Evolutionary conservation across 2,329 filamentous ascomycete species (phyloP).

Genomic region (Teratosphaeria destructans): DNA sequence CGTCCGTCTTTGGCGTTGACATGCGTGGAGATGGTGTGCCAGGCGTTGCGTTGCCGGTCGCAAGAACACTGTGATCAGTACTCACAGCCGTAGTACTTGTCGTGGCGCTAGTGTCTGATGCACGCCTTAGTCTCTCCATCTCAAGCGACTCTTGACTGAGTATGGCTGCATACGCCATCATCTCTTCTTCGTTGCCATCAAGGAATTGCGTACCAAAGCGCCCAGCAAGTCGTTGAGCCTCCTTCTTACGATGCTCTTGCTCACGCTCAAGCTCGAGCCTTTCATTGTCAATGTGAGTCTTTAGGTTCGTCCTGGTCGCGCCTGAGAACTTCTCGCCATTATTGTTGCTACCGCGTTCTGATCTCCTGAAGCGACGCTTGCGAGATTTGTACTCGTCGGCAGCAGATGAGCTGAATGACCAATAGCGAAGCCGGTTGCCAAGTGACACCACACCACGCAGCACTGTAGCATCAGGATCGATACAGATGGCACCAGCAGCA

Average conservation of each 20-base stretch:
- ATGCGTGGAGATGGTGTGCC: conserved; percentile 13
- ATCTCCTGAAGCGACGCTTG: conserved; percentile 68
- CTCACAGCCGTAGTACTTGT: conserved; percentile 33
- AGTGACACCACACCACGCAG: conserved; percentile 80
- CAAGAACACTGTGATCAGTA: conserved; percentile 22
- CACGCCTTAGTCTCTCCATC: conserved; percentile 38
- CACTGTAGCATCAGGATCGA: conserved; percentile 79
- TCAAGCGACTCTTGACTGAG: conserved; percentile 50
- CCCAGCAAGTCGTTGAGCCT: conserved; percentile 59
- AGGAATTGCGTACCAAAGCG: conserved; percentile 77
- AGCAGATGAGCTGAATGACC: conserved; percentile 78
- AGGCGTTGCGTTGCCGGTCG: conserved; percentile 18
- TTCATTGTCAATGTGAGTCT: conserved; percentile 80
- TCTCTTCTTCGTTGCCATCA: conserved; percentile 49
- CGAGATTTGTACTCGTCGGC: conserved; percentile 63
- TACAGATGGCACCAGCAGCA: conserved; percentile 69
- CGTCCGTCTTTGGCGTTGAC: conserved; percentile 30
- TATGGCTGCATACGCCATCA: conserved; percentile 52
- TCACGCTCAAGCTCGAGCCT: conserved; percentile 68
- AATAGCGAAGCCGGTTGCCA: conserved; percentile 79
- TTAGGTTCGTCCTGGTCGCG: conserved; percentile 59
- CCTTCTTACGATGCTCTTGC: conserved; percentile 53
- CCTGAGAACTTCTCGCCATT: conserved; percentile 48
- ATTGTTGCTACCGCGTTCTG: conserved; percentile 52
- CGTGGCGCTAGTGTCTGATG: conserved; percentile 31